Evolutionary conservation across 176 grass and related monocot species (phyloP).

Genomic region (Bonia amplexicaulis): DNA sequence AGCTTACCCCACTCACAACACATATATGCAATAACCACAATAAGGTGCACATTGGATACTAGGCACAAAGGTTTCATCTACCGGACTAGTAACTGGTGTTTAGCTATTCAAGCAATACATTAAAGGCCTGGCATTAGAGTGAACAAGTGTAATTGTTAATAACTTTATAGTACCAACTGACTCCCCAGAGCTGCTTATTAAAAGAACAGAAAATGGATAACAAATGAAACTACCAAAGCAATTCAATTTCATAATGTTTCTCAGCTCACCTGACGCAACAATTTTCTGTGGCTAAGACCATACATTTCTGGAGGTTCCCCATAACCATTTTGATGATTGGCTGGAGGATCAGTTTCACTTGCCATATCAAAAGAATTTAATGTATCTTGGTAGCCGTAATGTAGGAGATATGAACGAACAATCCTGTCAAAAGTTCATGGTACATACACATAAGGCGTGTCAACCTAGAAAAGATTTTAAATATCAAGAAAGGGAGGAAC

Average conservation of each 20-base stretch:
- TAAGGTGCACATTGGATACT: neutral
- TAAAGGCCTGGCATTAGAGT: neutral
- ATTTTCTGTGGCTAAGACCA: conserved; percentile 86
- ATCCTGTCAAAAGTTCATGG: conserved; percentile 55
- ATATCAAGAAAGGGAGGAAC: neutral
- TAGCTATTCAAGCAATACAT: neutral
- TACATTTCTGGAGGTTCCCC: conserved; percentile 73
- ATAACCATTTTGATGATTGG: conserved; percentile 60
- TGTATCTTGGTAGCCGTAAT: conserved; percentile 98
- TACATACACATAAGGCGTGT: neutral
- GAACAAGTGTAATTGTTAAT: neutral
- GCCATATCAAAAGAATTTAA: conserved; percentile 83
- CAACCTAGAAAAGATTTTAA: conserved; percentile 23
- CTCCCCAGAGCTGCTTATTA: neutral
- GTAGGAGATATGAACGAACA: conserved; percentile 92
- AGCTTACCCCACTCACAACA: neutral
- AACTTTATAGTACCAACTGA: neutral
- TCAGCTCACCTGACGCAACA: conserved; percentile 72
- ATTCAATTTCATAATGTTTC: conserved; percentile 4
- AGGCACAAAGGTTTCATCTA: conserved; percentile 15
- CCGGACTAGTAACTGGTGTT: neutral
- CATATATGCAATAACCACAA: neutral
- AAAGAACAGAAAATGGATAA: conserved; percentile 14
- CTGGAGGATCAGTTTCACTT: conserved; percentile 58
- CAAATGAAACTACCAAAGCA: neutral